Base-by-base conservation (phyloP, 768 basidiomycete genomes). In the Tubosaeta sp. region DNA sequence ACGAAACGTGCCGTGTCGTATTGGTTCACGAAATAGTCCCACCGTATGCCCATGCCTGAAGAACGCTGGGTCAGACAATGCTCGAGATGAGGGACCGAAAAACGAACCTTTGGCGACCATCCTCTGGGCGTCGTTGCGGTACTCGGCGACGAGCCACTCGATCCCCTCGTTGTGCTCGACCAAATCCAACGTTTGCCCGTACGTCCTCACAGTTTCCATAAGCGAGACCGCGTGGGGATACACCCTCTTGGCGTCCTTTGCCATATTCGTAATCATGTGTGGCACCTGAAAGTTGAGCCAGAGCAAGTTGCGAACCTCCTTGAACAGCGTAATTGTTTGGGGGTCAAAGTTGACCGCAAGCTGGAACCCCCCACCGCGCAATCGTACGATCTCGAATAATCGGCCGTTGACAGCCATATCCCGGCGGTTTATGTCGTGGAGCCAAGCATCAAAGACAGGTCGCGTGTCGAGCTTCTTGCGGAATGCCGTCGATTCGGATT, bases 161-260 rank as follows among this genome's bases (percentile, higher is more conserved):
- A 97, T 94, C 3, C 86, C 92, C 69, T 87, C 86, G 67, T 97
- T 91, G 39, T 78, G 79, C 66, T 97, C 88, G 60, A 98, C 86
- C 61, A 97, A 72, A 66, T 93, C 91, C 66, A 97, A 72, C 1
- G 92, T 97, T 74, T 99, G 97, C 17, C 89, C 88, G 71, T 99
- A 98, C 27, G 93, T 97, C 67, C 95, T 76, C n/a, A 98, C 93
- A 0, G 94, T 95, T 76, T 99, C 97, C 95, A 98, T 98, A 69
- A 93, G 71, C 63, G 91, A 93, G 59, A 98, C 95, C 3, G 97
- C 97, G 74, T 97, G 94, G 0, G 95, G 95, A 67, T 99, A 99
- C 54, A 98, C 95, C 60, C 93, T 76, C 76, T 97, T 97, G 54
- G 97, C 97, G 60, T 99, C 95, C 75, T 97, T 99, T 33, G 97